These are phyloP conservation scores for Amaranthus palmeri DNA, from an alignment of 148 eudicot genomes.

Conservation along the genomic window DNA sequence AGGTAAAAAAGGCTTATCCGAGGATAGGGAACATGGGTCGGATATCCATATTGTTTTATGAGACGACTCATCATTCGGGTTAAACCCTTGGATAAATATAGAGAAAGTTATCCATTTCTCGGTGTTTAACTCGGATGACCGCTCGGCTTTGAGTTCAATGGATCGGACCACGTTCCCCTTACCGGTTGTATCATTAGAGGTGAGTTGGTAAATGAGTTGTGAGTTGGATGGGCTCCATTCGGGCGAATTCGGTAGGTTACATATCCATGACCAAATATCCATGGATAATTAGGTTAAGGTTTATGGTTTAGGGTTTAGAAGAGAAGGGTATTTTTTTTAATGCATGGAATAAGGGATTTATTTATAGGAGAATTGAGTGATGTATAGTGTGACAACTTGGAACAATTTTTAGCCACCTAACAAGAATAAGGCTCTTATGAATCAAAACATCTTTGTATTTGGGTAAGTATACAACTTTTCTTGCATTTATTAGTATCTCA, in stretches of 20 bases:
- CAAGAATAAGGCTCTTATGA: slow-evolving; percentile 14
- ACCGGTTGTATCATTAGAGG: slow-evolving; percentile 12
- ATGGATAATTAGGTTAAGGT: slow-evolving; percentile 12
- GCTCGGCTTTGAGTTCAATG: slow-evolving; percentile 56
- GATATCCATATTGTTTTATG: slow-evolving; percentile 58
- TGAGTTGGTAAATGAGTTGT: slow-evolving; percentile 44
- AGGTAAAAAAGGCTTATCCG: slow-evolving; percentile 63
- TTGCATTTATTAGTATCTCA: slow-evolving; percentile 5
- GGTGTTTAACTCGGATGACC: slow-evolving; percentile 25
- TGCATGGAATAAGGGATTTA: neutral
- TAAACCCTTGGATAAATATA: slow-evolving; percentile 34
- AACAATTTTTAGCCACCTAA: slow-evolving; percentile 49
- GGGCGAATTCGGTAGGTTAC: slow-evolving; percentile 51
- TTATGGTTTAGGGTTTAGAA: neutral
- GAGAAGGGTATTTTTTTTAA: neutral
- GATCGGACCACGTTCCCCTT: slow-evolving; percentile 25
- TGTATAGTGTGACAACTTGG: slow-evolving; percentile 47
- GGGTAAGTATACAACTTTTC: neutral
- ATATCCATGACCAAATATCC: slow-evolving; percentile 93
- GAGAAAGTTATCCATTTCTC: slow-evolving; percentile 47
- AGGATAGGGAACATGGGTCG: slow-evolving; percentile 48
- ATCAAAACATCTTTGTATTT: neutral
- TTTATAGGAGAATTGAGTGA: slow-evolving; percentile 53
- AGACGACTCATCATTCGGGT: slow-evolving; percentile 10
- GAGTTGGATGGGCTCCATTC: slow-evolving; percentile 52